A percentile compares a stretch with the other conserved stretches of the same genome.
Evolutionary conservation across 768 basidiomycete genomes (phyloP).

Genomic region (Psilocybe cubensis): DNA sequence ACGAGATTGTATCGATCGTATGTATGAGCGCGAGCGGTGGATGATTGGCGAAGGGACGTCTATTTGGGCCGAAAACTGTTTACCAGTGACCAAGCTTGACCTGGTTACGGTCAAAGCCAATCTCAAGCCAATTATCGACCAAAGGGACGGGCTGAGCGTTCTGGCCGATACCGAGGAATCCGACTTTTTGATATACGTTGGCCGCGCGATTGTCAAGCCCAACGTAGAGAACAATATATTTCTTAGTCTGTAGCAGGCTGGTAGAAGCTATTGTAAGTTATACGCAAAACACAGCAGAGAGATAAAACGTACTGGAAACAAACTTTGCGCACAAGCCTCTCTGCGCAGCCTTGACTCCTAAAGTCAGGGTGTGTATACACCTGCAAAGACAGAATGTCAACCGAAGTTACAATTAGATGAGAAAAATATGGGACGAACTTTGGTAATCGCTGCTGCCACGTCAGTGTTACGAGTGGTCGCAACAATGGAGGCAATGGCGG

Average conservation of each 20-base stretch:
- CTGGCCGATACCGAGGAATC: constrained; percentile 59
- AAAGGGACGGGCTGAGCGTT: constrained; percentile 38
- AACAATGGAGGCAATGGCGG: constrained; percentile 64
- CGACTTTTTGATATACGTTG: constrained; percentile 64
- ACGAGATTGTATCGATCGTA: not conserved
- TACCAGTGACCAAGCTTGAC: constrained; percentile 74
- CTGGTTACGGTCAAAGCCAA: constrained; percentile 55
- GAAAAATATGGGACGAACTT: constrained; percentile 28
- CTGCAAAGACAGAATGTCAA: not conserved
- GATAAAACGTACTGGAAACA: constrained; percentile 49
- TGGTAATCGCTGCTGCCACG: constrained; percentile 65
- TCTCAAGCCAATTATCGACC: constrained; percentile 57
- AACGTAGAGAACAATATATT: constrained; percentile 65
- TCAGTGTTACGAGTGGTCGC: constrained; percentile 67
- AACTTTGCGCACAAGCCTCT: constrained; percentile 61
- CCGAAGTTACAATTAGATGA: not conserved
- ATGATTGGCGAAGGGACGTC: not conserved
- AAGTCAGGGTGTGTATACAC: constrained; percentile 63
- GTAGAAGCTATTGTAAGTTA: constrained; percentile 19
- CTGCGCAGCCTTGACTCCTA: constrained; percentile 60
- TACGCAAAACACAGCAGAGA: not conserved
- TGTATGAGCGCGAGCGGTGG: not conserved
- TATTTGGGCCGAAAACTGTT: constrained; percentile 8
- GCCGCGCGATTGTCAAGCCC: constrained; percentile 57
- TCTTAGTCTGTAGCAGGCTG: constrained; percentile 20